Percentiles rank a stretch among this genome's conserved stretches.
These are phyloP conservation scores for Hanseniaspora valbyensis DNA, from an alignment of 805 yeast genomes.

Conservation along the genomic window DNA sequence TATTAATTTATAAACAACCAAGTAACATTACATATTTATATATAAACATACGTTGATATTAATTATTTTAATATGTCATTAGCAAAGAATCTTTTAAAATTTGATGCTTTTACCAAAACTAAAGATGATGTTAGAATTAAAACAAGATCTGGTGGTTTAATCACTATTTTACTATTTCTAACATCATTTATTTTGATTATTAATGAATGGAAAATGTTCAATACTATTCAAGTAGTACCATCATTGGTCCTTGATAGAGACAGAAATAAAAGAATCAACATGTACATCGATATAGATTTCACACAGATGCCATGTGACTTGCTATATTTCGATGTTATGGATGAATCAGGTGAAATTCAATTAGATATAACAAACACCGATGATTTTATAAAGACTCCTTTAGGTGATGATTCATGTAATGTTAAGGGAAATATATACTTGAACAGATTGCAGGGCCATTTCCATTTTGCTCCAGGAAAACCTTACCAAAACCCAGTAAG, in stretches of 20 bases:
- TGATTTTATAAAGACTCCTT: neutral
- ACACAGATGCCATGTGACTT: constrained; percentile 79
- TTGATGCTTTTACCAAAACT: constrained; percentile 89
- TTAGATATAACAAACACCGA: constrained; percentile 45
- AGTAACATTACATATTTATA: neutral
- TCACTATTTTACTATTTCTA: constrained; percentile 59
- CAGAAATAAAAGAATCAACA: constrained; percentile 59
- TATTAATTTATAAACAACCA: too few species aligned
- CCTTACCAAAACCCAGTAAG: constrained; percentile 38
- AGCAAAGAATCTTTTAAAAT: constrained; percentile 18
- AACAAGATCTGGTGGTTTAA: constrained; percentile 82
- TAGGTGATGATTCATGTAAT: constrained; percentile 40
- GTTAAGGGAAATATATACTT: constrained; percentile 67
- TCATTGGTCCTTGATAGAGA: constrained; percentile 84
- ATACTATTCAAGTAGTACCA: constrained; percentile 57
- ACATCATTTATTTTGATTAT: constrained; percentile 52
- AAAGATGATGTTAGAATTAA: constrained; percentile 85
- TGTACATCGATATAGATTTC: constrained; percentile 72
- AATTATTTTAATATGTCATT: constrained; percentile 1
- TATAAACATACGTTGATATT: neutral
- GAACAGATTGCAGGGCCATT: constrained; percentile 77
- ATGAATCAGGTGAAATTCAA: constrained; percentile 75
- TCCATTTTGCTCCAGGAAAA: constrained; percentile 94
- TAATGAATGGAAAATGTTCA: constrained; percentile 69
- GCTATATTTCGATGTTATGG: constrained; percentile 75